Evolutionary conservation across 192 early-diverging fungal genomes (phyloP), one percentile per base, ranked within the genome.

Genomic region (Podila epicladia): DNA sequence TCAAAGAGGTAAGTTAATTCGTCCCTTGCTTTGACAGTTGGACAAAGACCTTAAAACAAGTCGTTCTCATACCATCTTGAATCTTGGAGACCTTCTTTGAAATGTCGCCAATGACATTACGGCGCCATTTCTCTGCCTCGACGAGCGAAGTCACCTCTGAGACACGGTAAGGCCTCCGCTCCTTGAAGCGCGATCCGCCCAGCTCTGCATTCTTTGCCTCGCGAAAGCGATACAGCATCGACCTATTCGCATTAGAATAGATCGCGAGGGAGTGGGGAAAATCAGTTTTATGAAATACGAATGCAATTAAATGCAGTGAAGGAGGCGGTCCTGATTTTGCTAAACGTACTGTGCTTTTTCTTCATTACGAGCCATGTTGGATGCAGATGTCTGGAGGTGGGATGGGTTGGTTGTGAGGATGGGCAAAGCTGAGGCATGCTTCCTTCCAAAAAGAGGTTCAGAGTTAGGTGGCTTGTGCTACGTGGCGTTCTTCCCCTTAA

Each of bases 141-240:
- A 87, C 85, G 0, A 96, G 72, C 22, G 83, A 91, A 33, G 90
- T 84, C 15, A 92, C 92, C 55, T 89, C 82, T 0, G 93, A 89
- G 22, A 95, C 93, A 5, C 93, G 84, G 49, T 86, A 90, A 1
- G 97, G 97, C 64, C 97, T 89, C 69, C 89, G 87, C 53, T 94
- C 91, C 29, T 87, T 85, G 62, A 79, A 85, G 71, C 85, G 89
- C 64, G 74, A 75, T 68, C 93, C 82, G 5, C 95, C 96, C 17
- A 93, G 78, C 67, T 97, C 94, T 19, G 93, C 89, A 65, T 88
- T 91, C 83, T 97, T 95, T 22, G 97, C 96, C 82, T 96, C 96
- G 72, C 97, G 93, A 86, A 98, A 98, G 55, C 96, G 95, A 82
- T 96, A 97, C 22, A 98, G 92, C 96, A 97, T 97, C 37, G 97